Base-by-base conservation (phyloP, 148 eudicot species). In the Vaccinium macrocarpon region DNA sequence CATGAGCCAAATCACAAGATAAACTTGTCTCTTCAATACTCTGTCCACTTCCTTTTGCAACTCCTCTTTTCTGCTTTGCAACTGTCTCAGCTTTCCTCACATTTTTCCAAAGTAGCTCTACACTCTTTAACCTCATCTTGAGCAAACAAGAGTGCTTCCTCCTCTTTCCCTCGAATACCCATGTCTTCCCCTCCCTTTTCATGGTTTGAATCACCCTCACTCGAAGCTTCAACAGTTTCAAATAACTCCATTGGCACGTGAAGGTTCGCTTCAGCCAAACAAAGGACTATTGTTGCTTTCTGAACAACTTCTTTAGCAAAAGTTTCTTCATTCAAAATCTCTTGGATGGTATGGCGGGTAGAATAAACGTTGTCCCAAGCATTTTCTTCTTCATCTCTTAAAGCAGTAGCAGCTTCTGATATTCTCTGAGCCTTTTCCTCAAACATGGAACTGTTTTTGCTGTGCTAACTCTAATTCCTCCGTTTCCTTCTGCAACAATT, bases 361-460 rank as follows among this genome's bases (percentile, higher is more conserved):
- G 61, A 64, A 79, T 90, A 89, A 18, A 93, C 94, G 88, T 92
- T 89, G 86, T 74, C 79, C 91, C 92, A 91, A 81, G 98, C 97
- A 88, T 89, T 91, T 81, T 77, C 86, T 9, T 97, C 97, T 90
- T 92, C 90, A 83, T 97, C 99, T 81, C 91, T 95, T 80, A 92
- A 82, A 46, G 93, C 92, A 86, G 95, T 92, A 8, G 99, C 94
- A 84, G 91, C 80, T 91, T 97, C 99, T 48, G 99, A 93, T 86
- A 97, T 90, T 80, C 81, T 95, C 84, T 93, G 98, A 72, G 99
- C 97, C 89, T 93, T 95, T 84, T 92, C 92, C 88, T 97, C 99
- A 82, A 93, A 95, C 95, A 92, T 93, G 68, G 86, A 84, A 87
- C 98, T 97, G 82, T 95, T 95, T 61, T 32, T 92, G 76, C 81